Evolutionary conservation across 176 grass and related monocot genomes (phyloP), one percentile per base, ranked within the genome.

Genomic region (Bothriochloa decipiens): DNA sequence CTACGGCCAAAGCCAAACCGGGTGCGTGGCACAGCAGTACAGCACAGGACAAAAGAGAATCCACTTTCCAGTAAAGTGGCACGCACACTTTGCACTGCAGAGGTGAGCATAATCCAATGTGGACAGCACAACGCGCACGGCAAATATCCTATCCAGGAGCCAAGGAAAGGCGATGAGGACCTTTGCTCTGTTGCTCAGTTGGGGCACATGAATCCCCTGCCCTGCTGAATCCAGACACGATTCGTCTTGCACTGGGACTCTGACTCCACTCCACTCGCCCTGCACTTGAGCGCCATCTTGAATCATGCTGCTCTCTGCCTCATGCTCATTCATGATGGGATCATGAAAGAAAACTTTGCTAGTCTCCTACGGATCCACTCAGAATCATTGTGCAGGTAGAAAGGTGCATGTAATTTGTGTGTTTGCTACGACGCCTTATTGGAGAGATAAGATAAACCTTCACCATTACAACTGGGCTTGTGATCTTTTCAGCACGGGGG

Each of bases 81-180:
- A 26, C 74, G 64, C 69, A 46, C 69, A 33, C 81, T 63, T 46
- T 74, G 80, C 40, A 16, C n/a, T 74, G 52, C 63, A 18, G 10
- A 11, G 8, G 55, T 10, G 55, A 67, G 75, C 81, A 79, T 74
- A 76, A 85, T 89, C 87, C 32, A 17, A 85, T 25, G 72, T 85
- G 87, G 82, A 76, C 49, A 58, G 70, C 87, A 81, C 47, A 29
- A 23, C 17, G 28, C 9, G 9, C 5, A 8, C 17, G 36, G 36
- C 18, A 40, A 39, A 43, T n/a, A 22, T 42, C 35, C 46, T 49
- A 49, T 17, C 47, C 10, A 12, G 68, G 32, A 52, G 7, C 1
- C 18, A 11, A 11, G 18, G 40, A 83, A 79, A 80, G 28, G 27
- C 17, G 60, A 76, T 32, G 3, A 11, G 68, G 32, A 52, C 23